Conservation (phyloP, 2,329 filamentous ascomycete species). For the Phyllosticta citriasiana region DNA sequence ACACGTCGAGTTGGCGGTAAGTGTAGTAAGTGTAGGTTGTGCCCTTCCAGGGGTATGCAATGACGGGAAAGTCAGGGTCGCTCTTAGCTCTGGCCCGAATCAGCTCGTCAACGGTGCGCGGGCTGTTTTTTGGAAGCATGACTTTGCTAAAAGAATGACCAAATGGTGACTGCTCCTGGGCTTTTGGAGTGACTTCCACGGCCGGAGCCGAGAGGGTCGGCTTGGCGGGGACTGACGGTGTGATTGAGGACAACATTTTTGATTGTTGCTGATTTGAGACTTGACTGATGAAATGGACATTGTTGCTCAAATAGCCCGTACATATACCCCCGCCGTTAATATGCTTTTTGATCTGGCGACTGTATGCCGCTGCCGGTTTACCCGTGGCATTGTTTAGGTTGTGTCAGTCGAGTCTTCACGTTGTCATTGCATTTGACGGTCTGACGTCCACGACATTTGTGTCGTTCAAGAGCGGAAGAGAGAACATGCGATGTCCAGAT, state of each 20-base stretch:
- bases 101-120: conserved; percentile 29
- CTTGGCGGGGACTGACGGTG: background rate
- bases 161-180: background rate
- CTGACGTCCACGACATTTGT: too few relatives aligned
- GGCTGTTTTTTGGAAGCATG: background rate
- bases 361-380: too few relatives aligned
- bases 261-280: background rate
- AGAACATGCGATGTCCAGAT: too few relatives aligned
- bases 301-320: too few relatives aligned
- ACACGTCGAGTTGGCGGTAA: conserved; percentile 35
- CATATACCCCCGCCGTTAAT: too few relatives aligned
- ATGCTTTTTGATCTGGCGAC: too few relatives aligned
- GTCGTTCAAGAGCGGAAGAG: too few relatives aligned
- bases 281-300: too few relatives aligned
- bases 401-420: too few relatives aligned
- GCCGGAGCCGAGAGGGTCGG: background rate
- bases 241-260: background rate
- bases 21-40: conserved; percentile 40
- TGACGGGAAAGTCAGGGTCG: conserved; percentile 26
- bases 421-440: too few relatives aligned
- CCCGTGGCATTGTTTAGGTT: too few relatives aligned
- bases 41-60: conserved; percentile 37
- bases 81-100: conserved; percentile 28
- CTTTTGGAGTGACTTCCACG: background rate
- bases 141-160: background rate